Conservation (phyloP, 106 monocot genomes). For the Platanthera zijinensis region DNA sequence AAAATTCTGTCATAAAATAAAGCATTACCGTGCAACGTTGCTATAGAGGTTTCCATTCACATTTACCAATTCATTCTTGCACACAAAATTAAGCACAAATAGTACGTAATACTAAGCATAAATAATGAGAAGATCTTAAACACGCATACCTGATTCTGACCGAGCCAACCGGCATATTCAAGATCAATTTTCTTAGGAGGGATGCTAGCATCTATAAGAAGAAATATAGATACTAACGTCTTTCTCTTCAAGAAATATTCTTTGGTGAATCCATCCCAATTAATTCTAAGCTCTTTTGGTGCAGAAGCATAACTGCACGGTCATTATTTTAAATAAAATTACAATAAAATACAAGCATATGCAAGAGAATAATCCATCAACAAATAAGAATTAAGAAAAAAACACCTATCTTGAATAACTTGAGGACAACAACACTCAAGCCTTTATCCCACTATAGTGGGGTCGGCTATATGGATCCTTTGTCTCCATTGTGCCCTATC, state of each 20-base stretch:
- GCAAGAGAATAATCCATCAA: neutral
- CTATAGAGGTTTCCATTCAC: neutral
- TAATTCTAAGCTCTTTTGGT: conserved; percentile 57
- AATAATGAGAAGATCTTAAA: neutral
- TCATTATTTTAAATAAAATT: neutral
- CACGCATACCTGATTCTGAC: conserved; percentile 59
- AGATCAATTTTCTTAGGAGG: conserved; percentile 81
- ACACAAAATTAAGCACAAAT: neutral
- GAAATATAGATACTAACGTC: conserved; percentile 75
- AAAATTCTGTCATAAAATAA: neutral
- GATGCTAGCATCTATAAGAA: conserved; percentile 64
- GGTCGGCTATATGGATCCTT: no score
- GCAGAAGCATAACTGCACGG: conserved; percentile 78
- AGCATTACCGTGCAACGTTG: neutral
- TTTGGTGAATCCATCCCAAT: conserved; percentile 88
- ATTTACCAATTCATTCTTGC: neutral
- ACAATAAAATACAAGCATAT: neutral
- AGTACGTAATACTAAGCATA: neutral
- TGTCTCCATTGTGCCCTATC: no score
- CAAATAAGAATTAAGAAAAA: neutral
- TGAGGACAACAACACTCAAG: no score
- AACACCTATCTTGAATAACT: neutral
- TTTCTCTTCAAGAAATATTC: conserved; percentile 74
- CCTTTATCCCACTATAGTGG: no score
- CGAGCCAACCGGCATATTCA: conserved; percentile 91